Base-by-base conservation (phyloP, 345 rosid genomes). In the Bruguiera parviflora region DNA sequence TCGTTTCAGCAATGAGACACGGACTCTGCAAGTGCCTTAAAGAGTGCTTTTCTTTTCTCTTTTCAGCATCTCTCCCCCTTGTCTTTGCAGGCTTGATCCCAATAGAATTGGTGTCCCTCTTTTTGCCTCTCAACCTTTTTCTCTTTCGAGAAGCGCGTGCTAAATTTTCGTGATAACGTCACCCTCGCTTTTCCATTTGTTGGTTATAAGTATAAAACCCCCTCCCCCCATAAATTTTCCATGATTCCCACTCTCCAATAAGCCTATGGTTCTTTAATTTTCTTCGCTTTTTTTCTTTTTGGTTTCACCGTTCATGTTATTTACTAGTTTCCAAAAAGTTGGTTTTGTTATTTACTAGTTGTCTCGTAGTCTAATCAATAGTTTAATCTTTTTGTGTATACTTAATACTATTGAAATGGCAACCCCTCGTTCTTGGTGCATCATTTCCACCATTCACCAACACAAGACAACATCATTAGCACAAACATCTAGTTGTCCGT, bases 381-480 rank as follows among this genome's bases (percentile, higher is more conserved):
- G 16, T 21, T 56, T 56, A 56, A 15, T 56, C 59, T 59, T 35
- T 65, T 6, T 53, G 55, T 29, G 32, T 10, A 46, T 39, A 43
- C 18, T 70, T 52, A 46, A 72, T 66, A 66, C 32, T 60, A 57
- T 51, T 71, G 67, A 66, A 71, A 63, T 61, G 72, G 63, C 69
- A 81, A 78, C 78, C 79, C 85, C 79, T 15, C 49, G 85, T 89
- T 84, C 82, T 77, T 80, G 84, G 81, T 78, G 88, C 85, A 94
- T 91, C 95, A 91, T 88, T 88, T 75, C 90, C 67, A 83, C 85
- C 93, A 88, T 87, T 89, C 85, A 81, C 86, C 86, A 79, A 83
- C 97, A 84, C 89, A 80, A 83, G 92, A 89, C 96, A 86, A 47
- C 90, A 88, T 91, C 89, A 92, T 92, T 88, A 78, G 80, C 78